Percentiles rank a stretch among this genome's conserved stretches.
These are phyloP conservation scores for Fusarium sarcochroum DNA, from an alignment of 2,329 filamentous ascomycete genomes.

Conservation along the genomic window DNA sequence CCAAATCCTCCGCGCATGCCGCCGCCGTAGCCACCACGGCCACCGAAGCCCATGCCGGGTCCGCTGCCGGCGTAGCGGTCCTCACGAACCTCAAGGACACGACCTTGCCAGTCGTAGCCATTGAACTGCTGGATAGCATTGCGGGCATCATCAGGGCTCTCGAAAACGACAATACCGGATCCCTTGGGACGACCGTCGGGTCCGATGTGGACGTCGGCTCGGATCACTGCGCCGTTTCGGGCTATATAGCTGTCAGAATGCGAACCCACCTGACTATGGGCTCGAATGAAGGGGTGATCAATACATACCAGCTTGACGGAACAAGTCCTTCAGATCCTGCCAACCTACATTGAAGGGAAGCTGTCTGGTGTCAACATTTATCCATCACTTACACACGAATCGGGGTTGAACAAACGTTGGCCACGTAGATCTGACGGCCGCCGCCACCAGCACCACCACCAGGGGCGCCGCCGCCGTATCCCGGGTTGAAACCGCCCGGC, in stretches of 20 bases:
- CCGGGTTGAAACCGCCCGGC: constrained; percentile 70
- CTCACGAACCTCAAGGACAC: constrained; percentile 92
- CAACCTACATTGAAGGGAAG: constrained; percentile 97
- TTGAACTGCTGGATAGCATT: constrained; percentile 98
- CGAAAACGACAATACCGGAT: constrained; percentile 96
- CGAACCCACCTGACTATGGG: constrained; percentile 3
- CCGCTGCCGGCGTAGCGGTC: constrained; percentile 88
- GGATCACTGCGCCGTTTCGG: constrained; percentile 84
- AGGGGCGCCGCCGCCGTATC: constrained; percentile 66
- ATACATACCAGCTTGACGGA: constrained; percentile 93
- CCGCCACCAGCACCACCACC: constrained; percentile 63
- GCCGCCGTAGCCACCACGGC: constrained; percentile 72
- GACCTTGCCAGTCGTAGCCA: constrained; percentile 98
- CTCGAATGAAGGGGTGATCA: neutral
- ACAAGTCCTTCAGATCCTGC: constrained; percentile 99
- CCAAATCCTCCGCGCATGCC: constrained; percentile 72
- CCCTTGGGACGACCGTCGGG: constrained; percentile 95
- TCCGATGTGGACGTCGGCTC: constrained; percentile 93
- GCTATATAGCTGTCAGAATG: constrained; percentile 49
- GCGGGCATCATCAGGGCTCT: constrained; percentile 92
- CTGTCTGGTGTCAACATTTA: constrained; percentile 63
- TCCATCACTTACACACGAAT: constrained; percentile 22
- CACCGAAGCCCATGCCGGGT: constrained; percentile 65
- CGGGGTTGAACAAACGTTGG: constrained; percentile 84
- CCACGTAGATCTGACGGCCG: constrained; percentile 94